Base-by-base conservation (phyloP, 2,329 filamentous ascomycete species). In the Colletotrichum tropicicola region DNA sequence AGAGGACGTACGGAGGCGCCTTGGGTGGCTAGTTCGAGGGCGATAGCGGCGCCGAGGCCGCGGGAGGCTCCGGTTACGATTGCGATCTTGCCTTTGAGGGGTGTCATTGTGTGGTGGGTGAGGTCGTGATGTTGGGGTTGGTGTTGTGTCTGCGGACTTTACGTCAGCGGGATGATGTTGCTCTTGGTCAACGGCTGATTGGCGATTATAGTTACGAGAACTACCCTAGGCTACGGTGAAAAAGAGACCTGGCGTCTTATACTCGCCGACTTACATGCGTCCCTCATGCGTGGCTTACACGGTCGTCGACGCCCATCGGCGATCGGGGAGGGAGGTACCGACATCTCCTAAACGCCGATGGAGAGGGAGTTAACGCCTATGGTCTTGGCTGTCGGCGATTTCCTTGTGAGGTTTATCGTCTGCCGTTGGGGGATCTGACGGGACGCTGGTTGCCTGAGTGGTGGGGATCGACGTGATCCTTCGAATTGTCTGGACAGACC, bases 51-150 rank as follows among this genome's bases (percentile, higher is more conserved):
- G 13, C 70, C 71, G 15, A 72, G 67, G 8, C 71, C 71, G 23
- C 70, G 59, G 6, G 70, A 72, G 13, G 70, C 69, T 6, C 71
- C 71, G 5, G 70, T 70, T 12, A 71, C 68, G 6, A 73, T 67
- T 27, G 70, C 70, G 0, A 69, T 63, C 39, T 72, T 72, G 19
- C 68, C 68, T 49, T 48, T 27, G 13, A 67, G 61, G 1, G 65
- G 41, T 5, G 27, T 23, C 23, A 28, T 23, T 32, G 39, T 27
- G 37, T 54, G 21, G 4, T 12, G 3, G 8, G 15, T 12, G 17
- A 3, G 13, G 6, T 30, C 3, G 19, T 35, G 8, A 4, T 32
- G 39, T 41, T 37, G 30, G n/a, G 8, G 9, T 10, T 6, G 1
- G 15, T 4, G 13, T 9, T 32, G 30, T 8, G 5, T 7, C 12